Conservation (phyloP, 148 eudicot species). For the Amaranthus cruentus region DNA sequence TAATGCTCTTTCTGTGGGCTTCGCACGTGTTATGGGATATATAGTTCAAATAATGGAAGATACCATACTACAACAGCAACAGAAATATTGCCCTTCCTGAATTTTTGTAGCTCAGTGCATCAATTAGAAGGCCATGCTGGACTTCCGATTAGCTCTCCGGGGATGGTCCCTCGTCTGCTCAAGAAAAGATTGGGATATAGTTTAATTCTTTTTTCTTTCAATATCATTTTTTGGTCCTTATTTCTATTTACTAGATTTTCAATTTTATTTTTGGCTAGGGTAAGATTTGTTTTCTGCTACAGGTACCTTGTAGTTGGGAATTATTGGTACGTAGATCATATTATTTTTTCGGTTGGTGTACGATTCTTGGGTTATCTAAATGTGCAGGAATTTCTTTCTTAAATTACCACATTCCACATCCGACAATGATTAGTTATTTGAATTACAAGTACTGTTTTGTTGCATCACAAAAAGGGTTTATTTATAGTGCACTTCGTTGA, state of each 20-base stretch:
- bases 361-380: slow-evolving; percentile 37
- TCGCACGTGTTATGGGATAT: slow-evolving; percentile 32
- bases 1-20: slow-evolving; percentile 32
- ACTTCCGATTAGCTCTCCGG: slow-evolving; percentile 7
- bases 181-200: slow-evolving; percentile 20
- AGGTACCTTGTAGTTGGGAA: slow-evolving; percentile 25
- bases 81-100: slow-evolving; percentile 19
- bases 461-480: no score
- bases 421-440: slow-evolving; percentile 7
- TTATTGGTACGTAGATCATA: slow-evolving; percentile 28
- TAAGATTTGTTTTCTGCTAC: slow-evolving; percentile 24
- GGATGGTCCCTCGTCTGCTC: slow-evolving; percentile 19
- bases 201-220: slow-evolving; percentile 18
- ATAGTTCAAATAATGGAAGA: slow-evolving; percentile 35
- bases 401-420: slow-evolving; percentile 20
- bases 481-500: no score
- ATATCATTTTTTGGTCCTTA: slow-evolving; percentile 30
- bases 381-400: slow-evolving; percentile 54
- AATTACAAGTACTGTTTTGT: no score
- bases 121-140: slow-evolving; percentile 21
- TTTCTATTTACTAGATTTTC: slow-evolving; percentile 22
- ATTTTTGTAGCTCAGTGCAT: slow-evolving; percentile 21
- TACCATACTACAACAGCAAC: slow-evolving; percentile 13
- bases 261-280: slow-evolving; percentile 27
- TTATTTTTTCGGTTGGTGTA: slow-evolving; percentile 37